phyloP scores from a whole-genome alignment of 805 yeast genomes.

The Jamesozyma piceae region DNA sequence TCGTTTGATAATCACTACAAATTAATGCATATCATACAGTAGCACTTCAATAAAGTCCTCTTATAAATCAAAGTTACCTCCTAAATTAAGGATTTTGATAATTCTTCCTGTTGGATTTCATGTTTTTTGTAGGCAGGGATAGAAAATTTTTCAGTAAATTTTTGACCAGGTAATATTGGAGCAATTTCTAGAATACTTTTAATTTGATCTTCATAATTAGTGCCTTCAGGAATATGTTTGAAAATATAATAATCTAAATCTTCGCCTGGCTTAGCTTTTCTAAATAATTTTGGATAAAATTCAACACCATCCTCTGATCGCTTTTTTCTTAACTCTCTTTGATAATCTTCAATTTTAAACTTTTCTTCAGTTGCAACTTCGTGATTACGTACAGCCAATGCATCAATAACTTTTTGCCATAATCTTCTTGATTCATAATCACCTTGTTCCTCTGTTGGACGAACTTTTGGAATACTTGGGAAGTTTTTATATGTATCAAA shows the following conservation, averaged over 20 bases:
- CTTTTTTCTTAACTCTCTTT: conserved; percentile 62
- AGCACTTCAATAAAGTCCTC: background rate
- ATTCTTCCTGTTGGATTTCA: conserved; percentile 18
- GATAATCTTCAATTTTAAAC: conserved; percentile 76
- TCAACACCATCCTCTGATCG: conserved; percentile 71
- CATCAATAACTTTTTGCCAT: conserved; percentile 77
- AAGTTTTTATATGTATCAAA: conserved; percentile 52
- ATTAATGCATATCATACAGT: background rate
- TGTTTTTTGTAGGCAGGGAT: conserved; percentile 59
- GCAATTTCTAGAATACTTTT: conserved; percentile 52
- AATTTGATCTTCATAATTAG: conserved; percentile 45
- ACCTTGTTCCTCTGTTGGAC: conserved; percentile 74
- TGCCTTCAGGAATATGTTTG: conserved; percentile 47
- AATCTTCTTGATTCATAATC: conserved; percentile 69
- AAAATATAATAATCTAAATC: conserved; percentile 59
- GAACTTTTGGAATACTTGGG: conserved; percentile 56
- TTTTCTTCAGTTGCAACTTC: conserved; percentile 80
- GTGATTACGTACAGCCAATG: conserved; percentile 74
- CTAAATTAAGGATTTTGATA: background rate
- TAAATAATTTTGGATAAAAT: conserved; percentile 73
- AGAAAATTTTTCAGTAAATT: conserved; percentile 52
- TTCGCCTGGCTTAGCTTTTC: conserved; percentile 34
- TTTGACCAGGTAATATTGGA: conserved; percentile 80
- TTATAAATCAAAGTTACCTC: background rate
- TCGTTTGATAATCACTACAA: no score